A percentile compares a stretch with the other conserved stretches of the same genome.
Evolutionary conservation across 1,284 basidiomycete species (phyloP).

Genomic region (Athelia psychrophila): DNA sequence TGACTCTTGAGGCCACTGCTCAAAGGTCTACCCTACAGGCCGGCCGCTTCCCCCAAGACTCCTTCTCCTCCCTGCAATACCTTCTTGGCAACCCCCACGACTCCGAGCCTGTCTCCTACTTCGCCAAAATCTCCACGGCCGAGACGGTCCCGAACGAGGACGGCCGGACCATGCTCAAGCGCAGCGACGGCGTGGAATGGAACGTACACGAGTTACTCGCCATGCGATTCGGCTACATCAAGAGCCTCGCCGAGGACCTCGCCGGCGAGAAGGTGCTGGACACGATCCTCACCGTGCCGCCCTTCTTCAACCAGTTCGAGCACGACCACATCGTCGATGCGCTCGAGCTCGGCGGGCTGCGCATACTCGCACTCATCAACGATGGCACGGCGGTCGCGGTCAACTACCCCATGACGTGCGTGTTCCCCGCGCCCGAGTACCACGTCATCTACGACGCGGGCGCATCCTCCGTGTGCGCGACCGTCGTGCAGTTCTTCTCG

Average conservation of each 20-base stretch:
- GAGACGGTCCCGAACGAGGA: slow-evolving; percentile 60
- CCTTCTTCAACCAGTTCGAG: slow-evolving; percentile 85
- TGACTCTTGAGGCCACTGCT: too few relatives aligned
- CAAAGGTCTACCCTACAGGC: slow-evolving; percentile 59
- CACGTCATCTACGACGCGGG: too few relatives aligned
- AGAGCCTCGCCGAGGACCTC: slow-evolving; percentile 79
- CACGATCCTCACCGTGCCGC: slow-evolving; percentile 83
- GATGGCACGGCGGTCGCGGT: slow-evolving; percentile 93
- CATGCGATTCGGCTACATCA: slow-evolving; percentile 92
- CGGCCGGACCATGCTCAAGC: too few relatives aligned
- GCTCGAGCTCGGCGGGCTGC: slow-evolving; percentile 86
- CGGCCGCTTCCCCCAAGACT: slow-evolving; percentile 85
- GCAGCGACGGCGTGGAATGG: slow-evolving; percentile 71
- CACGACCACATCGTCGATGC: slow-evolving; percentile 90
- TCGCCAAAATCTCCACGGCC: slow-evolving; percentile 61
- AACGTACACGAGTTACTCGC: slow-evolving; percentile 89
- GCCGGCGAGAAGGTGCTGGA: slow-evolving; percentile 79
- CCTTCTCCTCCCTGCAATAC: slow-evolving; percentile 85
- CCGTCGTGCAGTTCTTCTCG: slow-evolving; percentile 92
- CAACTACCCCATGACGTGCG: slow-evolving; percentile 95
- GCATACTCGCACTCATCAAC: slow-evolving; percentile 82
- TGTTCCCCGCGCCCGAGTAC: slow-evolving; percentile 80
- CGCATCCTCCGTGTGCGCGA: too few relatives aligned
- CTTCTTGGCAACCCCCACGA: slow-evolving; percentile 77
- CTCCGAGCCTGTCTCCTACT: slow-evolving; percentile 62